phyloP scores from a whole-genome alignment of 2,329 filamentous ascomycete species.

The Fusarium robinianum region DNA sequence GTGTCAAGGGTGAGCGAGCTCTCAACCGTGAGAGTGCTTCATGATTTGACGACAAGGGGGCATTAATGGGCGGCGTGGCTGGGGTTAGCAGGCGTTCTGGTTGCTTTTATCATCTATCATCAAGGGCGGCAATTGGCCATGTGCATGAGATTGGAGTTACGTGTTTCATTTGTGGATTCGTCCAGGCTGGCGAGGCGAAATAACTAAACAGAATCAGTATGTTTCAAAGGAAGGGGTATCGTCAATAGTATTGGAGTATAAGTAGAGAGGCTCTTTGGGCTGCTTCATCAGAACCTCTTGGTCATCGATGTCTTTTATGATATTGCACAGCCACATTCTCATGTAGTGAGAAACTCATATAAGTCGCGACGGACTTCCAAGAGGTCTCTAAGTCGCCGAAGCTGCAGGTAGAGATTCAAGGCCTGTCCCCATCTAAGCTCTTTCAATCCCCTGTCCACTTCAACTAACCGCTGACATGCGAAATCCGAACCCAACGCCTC shows the following conservation, averaged over 20 bases:
- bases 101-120: constrained; percentile 16
- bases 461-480: too few species aligned
- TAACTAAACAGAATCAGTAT: constrained; percentile 18
- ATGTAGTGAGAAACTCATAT: too few species aligned
- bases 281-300: constrained; percentile 17
- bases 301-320: constrained; percentile 2
- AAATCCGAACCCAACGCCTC: too few species aligned
- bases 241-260: constrained; percentile 32
- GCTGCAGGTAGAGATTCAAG: too few species aligned
- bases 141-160: constrained; percentile 41
- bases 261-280: constrained; percentile 16
- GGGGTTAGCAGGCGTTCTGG: constrained; percentile 30
- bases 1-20: constrained; percentile 65
- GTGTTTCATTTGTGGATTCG: constrained; percentile 27
- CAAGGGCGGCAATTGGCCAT: constrained; percentile 27
- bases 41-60: too few species aligned
- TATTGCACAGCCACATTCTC: constrained; percentile 37
- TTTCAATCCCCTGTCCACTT: too few species aligned
- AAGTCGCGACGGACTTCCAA: too few species aligned
- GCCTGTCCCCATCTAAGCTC: too few species aligned
- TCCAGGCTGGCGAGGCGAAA: constrained; percentile 20
- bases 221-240: constrained; percentile 31
- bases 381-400: too few species aligned
- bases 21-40: constrained; percentile 58
- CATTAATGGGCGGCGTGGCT: constrained; percentile 26